Evolutionary conservation across 2,329 filamentous ascomycete species (phyloP).

Genomic region (Zymoseptoria crescenta): DNA sequence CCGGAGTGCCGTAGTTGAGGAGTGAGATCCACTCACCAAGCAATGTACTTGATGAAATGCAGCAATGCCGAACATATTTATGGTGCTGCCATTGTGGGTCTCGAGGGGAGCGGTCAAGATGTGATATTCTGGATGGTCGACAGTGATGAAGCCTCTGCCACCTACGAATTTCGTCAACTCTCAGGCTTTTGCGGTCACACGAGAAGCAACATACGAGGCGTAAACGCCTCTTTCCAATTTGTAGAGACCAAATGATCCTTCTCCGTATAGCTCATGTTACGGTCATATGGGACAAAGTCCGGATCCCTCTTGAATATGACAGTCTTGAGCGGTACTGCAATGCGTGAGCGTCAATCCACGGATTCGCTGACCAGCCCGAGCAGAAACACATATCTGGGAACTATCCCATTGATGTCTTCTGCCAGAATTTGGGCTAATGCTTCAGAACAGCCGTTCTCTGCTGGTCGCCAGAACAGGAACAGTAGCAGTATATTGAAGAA

Average conservation of each 20-base stretch:
- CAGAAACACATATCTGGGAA: neutral
- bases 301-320: neutral
- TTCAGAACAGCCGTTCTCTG: neutral
- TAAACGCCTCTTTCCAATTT: neutral
- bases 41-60: conserved; percentile 27
- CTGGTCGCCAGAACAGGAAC: neutral
- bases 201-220: neutral
- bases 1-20: neutral
- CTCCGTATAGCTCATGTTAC: neutral
- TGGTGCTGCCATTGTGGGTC: neutral
- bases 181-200: neutral
- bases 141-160: neutral
- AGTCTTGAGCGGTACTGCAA: neutral
- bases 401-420: neutral
- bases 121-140: conserved; percentile 7
- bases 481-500: neutral
- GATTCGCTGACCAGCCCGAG: neutral
- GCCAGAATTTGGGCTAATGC: neutral
- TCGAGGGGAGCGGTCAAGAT: conserved; percentile 1
- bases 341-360: neutral
- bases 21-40: conserved; percentile 8
- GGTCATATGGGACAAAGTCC: neutral
- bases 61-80: conserved; percentile 16
- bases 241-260: neutral
- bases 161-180: neutral